Evolutionary conservation across 257 asterid genomes (phyloP).

Genomic region (Gardenia jasminoides): DNA sequence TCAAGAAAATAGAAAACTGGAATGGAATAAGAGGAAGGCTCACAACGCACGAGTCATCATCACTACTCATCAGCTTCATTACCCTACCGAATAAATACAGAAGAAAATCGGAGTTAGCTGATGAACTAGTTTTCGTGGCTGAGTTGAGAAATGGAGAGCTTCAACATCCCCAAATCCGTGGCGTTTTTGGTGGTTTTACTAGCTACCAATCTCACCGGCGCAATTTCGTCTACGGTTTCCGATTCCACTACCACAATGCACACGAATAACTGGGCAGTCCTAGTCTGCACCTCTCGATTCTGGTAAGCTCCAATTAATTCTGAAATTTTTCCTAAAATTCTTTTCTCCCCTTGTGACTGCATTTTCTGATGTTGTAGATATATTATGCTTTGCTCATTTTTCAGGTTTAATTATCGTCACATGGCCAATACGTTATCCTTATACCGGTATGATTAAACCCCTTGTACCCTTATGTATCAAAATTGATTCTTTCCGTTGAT

Average conservation of each 20-base stretch:
- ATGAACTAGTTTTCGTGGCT: background rate
- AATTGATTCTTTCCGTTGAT: background rate
- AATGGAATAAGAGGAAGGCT: no score
- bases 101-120: background rate
- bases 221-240: slow-evolving; percentile 38
- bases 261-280: slow-evolving; percentile 95
- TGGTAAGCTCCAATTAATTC: slow-evolving; percentile 44
- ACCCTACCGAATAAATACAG: background rate
- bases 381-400: background rate
- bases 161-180: background rate
- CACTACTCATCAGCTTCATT: no score
- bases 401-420: slow-evolving; percentile 95
- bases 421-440: slow-evolving; percentile 96
- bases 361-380: background rate
- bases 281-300: slow-evolving; percentile 97
- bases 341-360: background rate
- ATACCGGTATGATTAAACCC: slow-evolving; percentile 56
- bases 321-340: background rate
- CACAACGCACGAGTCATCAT: no score
- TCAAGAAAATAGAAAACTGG: no score
- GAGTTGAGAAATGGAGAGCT: slow-evolving; percentile 3
- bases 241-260: slow-evolving; percentile 72
- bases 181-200: background rate
- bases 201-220: slow-evolving; percentile 20
- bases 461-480: background rate